Percentiles rank a stretch among this genome's conserved stretches.
These are phyloP conservation scores for Malassezia brasiliensis DNA, from an alignment of 1,284 basidiomycete genomes.

Conservation along the genomic window DNA sequence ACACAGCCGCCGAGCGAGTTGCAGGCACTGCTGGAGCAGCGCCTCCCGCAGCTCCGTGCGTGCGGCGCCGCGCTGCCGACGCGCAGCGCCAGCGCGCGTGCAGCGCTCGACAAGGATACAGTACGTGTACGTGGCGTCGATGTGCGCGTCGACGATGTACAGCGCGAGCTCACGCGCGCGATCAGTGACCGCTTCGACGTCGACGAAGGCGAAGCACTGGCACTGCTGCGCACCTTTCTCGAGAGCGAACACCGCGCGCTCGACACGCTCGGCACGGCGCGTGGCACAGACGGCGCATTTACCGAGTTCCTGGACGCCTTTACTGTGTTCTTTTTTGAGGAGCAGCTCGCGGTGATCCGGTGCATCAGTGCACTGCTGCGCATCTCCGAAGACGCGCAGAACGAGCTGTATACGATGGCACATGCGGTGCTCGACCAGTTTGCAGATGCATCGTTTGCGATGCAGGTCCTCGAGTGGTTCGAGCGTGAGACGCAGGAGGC, in stretches of 20 bases:
- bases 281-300: background rate
- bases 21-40: slow-evolving; percentile 18
- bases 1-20: slow-evolving; percentile 20
- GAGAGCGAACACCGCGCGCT: slow-evolving; percentile 64
- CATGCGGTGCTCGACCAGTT: slow-evolving; percentile 56
- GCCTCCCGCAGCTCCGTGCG: slow-evolving; percentile 21
- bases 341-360: slow-evolving; percentile 62
- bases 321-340: slow-evolving; percentile 67
- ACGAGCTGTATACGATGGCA: slow-evolving; percentile 57
- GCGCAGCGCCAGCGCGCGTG: slow-evolving; percentile 2
- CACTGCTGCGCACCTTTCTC: slow-evolving; percentile 64
- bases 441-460: slow-evolving; percentile 57
- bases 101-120: background rate
- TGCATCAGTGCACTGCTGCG: slow-evolving; percentile 50
- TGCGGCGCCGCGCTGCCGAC: slow-evolving; percentile 25
- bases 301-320: slow-evolving; percentile 58
- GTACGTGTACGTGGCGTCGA: slow-evolving; percentile 49
- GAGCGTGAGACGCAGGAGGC: slow-evolving; percentile 50
- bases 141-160: slow-evolving; percentile 56
- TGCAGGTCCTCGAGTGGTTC: slow-evolving; percentile 55
- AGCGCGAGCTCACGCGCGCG: slow-evolving; percentile 61
- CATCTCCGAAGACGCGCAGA: slow-evolving; percentile 56
- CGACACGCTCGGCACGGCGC: slow-evolving; percentile 10
- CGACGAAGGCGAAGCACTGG: slow-evolving; percentile 64
- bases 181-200: slow-evolving; percentile 64